Evolutionary conservation across 164 flowering plant genomes (phyloP), one percentile per base, ranked within the genome.

Genomic region (Nymphaea thermarum): DNA sequence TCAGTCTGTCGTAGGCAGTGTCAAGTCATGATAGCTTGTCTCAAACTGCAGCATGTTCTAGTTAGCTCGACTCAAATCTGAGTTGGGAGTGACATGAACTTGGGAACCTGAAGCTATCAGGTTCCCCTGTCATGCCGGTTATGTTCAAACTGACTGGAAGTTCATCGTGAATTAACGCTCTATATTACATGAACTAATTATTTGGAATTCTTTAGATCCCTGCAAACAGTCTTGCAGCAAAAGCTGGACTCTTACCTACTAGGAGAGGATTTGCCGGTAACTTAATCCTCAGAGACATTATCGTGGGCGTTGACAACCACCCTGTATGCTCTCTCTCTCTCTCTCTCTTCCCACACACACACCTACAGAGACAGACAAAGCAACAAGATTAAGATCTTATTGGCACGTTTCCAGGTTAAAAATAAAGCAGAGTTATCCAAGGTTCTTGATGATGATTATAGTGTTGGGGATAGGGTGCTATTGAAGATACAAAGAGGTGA

Each of bases 181-280:
- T 0, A 25, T 25, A 45, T 45, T 2, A 45, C 53, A 45, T 45
- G 53, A 45, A 45, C 5, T 10, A 45, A 25, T 25, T 45, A 5
- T 10, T 45, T 45, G 7, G 10, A 45, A 45, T 45, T 5, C 10
- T 61, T 36, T 74, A 93, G 97, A 93, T 93, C 67, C 97, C 90
- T 18, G 81, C 67, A 70, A 84, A 84, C 71, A 84, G 97, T 78
- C 70, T 77, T 69, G 97, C 91, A 63, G 94, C 90, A 63, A 87
- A 89, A 78, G 94, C 89, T 65, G 97, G 98, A 36, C 43, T 93
- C 68, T 79, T 76, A 70, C 83, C 98, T 17, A 93, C 95, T 4
- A 77, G 85, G 3, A 84, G 97, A 77, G 97, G 98, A 41, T 89
- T 93, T 77, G 88, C 96, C 64, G 97, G 98, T 60, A 93, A 87